A percentile compares a stretch with the other conserved stretches of the same genome.
Conservation (phyloP, 2,329 filamentous ascomycete genomes). For the Thelonectria discophora region DNA sequence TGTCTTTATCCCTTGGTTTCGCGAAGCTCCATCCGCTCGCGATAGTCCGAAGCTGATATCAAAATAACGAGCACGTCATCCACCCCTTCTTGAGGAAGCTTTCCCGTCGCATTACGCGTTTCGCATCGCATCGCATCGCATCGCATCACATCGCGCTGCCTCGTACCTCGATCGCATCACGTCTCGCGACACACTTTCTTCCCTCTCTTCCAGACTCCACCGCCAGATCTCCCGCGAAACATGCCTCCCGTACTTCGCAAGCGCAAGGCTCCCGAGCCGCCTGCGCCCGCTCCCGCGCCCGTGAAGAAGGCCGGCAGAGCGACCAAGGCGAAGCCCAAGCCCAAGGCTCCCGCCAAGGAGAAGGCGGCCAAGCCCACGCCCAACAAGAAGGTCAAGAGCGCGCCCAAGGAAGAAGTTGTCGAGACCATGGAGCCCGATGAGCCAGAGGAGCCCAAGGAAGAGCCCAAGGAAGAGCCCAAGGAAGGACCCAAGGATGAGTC, state of each 20-base stretch:
- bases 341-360: conserved; percentile 44
- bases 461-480: conserved; percentile 26
- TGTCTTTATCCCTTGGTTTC: conserved; percentile 17
- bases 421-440: too few species aligned
- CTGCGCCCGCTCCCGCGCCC: conserved; percentile 57
- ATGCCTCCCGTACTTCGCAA: conserved; percentile 70
- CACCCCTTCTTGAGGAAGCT: conserved; percentile 5
- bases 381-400: conserved; percentile 33
- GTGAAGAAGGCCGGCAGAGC: conserved; percentile 51
- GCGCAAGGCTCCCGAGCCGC: conserved; percentile 64
- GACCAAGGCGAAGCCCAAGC: conserved; percentile 49
- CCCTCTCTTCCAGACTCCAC: conserved; percentile 8
- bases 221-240: conserved; percentile 18
- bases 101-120: conserved; percentile 31
- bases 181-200: conserved; percentile 19
- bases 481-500: conserved; percentile 32
- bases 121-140: conserved; percentile 33
- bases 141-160: too few species aligned
- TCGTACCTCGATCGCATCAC: conserved; percentile 25
- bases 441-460: conserved; percentile 45
- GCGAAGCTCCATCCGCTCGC: conserved; percentile 9
- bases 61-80: conserved; percentile 23
- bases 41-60: conserved; percentile 24
- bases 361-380: conserved; percentile 46
- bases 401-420: conserved; percentile 23